Evolutionary conservation across 2,329 filamentous ascomycete genomes (phyloP), one percentile per base, ranked within the genome.

Genomic region (Trichoderma hamatum): DNA sequence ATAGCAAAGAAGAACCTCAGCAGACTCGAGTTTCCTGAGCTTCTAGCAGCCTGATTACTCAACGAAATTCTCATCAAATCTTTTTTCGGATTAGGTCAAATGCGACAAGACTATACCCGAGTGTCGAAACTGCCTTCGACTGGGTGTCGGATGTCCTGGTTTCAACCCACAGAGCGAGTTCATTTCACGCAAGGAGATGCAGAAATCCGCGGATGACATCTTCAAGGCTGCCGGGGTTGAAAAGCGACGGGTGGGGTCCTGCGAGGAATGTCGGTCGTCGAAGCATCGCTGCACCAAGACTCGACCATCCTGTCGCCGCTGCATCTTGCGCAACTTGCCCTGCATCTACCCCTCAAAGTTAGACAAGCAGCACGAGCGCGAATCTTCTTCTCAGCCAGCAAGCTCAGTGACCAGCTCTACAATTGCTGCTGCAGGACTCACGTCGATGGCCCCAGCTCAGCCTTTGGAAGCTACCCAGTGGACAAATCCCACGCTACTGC

Each of bases 241-340:
- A 62, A 77, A 74, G 68, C 72, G 75, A 13, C 70, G 72, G 19
- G 71, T 76, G 24, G 73, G 75, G 13, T 75, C 76, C 4, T 77
- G 75, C 62, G 66, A 74, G 24, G 75, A 75, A 56, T 77, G 76
- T 28, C 73, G 75, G 30, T 52, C 66, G 6, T 72, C 74, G 11
- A 77, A 77, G 70, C 71, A 74, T 55, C 72, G 74, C 21, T 77
- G 76, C 68, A 70, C 74, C 19, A 72, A 72, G 54, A 74, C 73
- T 7, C 71, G 71, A n/a, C 76, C 75, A 5, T 68, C 69, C 30
- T 77, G 76, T 67, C 72, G 71, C 21, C 71, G 75, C n/a, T 77
- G 76, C 60, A 68, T 71, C n/a, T 36, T 73, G n/a, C 69, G 71
- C 32, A 69, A 68, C 21, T 64, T 72, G 51, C 58, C 70, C 10